Base-by-base conservation (phyloP, 2,329 filamentous ascomycete genomes). In the Hirsutella minnesotensis region DNA sequence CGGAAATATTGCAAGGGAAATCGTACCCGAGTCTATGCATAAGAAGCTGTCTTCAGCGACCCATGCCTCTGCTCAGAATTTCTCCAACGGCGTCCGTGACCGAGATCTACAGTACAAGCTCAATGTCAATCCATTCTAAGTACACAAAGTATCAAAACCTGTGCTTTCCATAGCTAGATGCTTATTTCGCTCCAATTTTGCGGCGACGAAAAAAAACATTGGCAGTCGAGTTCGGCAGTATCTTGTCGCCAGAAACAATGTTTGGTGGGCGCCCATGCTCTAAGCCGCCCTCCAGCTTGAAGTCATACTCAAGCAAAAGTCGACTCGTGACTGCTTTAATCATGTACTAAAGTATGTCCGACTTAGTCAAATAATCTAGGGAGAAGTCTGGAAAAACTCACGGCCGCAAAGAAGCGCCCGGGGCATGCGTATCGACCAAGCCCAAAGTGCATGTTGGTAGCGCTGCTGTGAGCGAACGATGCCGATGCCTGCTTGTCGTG, bases 401-500 rank as follows among this genome's bases (percentile, higher is more conserved):
- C 47, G 2, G 47, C 31, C 15, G 48, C 48, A 21, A 50, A 39
- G 38, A 50, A 50, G 21, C 48, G 48, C 40, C 48, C 48, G 3
- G 48, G 48, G 19, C 48, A 50, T 29, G 48, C 48, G 31, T 50
- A 48, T 39, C 46, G 41, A 2, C 48, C 48, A 5, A 49, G 44
- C 2, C 48, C 48, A 41, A 50, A 50, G 31, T 48, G 39, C 13
- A 50, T 30, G 22, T 49, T 49, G 35, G 45, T 31, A 8, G 43
- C 38, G 31, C 47, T 49, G 37, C 47, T 49, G 41, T 47, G 42
- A 2, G 47, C 36, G 16, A 49, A 49, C 4, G 37, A 21, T 4
- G 45, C 41, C 4, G 44, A 41, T 3, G 39, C 39, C 12, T 38
- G 24, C 15, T 29, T 16, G 18, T 47, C 39, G 13, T 41, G 31